phyloP scores from a whole-genome alignment of 2,329 filamentous ascomycete species.

The Monilinia laxa region DNA sequence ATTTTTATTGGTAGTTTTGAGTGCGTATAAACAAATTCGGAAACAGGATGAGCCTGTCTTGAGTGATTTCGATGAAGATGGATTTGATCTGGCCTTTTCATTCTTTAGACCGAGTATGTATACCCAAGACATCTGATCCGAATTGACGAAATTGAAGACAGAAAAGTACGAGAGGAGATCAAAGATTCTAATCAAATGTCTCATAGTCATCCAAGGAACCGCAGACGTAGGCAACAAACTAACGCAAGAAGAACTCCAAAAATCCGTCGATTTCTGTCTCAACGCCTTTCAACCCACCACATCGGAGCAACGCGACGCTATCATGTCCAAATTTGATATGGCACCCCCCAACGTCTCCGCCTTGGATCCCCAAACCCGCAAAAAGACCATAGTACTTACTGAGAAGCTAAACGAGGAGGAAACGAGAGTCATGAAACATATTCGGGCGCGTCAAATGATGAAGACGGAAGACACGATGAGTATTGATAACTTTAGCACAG shows the following conservation, averaged over 20 bases:
- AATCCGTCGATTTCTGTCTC: constrained; percentile 6
- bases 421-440: background rate
- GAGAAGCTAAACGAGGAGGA: background rate
- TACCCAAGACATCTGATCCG: background rate
- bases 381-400: background rate
- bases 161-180: background rate
- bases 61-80: constrained; percentile 45
- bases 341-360: background rate
- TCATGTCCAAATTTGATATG: background rate
- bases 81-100: constrained; percentile 47
- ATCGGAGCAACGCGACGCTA: background rate
- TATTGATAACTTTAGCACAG: background rate
- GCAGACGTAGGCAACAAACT: constrained; percentile 10
- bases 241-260: constrained; percentile 2
- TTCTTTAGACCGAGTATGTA: constrained; percentile 10
- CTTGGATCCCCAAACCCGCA: too few relatives aligned
- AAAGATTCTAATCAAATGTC: background rate
- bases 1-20: constrained; percentile 47
- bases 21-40: constrained; percentile 45
- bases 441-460: background rate
- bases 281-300: background rate
- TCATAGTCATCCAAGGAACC: constrained; percentile 17
- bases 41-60: constrained; percentile 44
- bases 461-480: background rate
- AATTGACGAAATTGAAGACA: too few relatives aligned